Base-by-base conservation (phyloP, 106 monocot genomes). In the Iris macrosiphon region DNA sequence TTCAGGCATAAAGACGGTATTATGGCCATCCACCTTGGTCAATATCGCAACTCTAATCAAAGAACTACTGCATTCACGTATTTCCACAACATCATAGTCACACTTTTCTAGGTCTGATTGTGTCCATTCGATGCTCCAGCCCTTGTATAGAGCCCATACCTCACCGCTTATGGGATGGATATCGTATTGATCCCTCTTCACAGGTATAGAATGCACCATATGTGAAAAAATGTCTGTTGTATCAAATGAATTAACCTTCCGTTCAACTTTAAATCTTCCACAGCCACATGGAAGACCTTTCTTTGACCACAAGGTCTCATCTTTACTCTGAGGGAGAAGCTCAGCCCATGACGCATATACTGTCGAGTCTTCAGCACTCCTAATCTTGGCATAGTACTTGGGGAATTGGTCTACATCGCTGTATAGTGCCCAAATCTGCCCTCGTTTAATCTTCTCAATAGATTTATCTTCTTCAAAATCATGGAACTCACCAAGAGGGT, bases 381-480 rank as follows among this genome's bases (percentile, higher is more conserved):
- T 76, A 48, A 95, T 64, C 24, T 42, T 28, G 6, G 58, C 89
- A 71, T 89, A 89, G 49, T 71, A 95, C 26, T 85, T 95, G 0
- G 94, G 94, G 39, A 62, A 72, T 30, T 74, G 45, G 60, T 85
- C 85, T 4, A 85, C 29, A 7, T 85, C 85, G 52, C 85, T 68
- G 50, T 89, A 95, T 13, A 95, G 72, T 33, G 94, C 89, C 94
- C 94, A 95, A 19, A 88, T 68, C 68, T 95, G 94, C 30, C 85
- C 94, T 7, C 14, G 22, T 26, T 74, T 45, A 32, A 89, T 72
- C 31, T 72, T 89, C 12, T 72, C 71, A 26, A 65, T 53, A 2
- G 64, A 57, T 48, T 61, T 75, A 2, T 71, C 76, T 14, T 48
- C 44, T 40, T 68, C 60, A 69, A 95, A 95, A 32, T 49, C 51